phyloP scores from a whole-genome alignment of 345 rosid genomes.

The Laguncularia racemosa region DNA sequence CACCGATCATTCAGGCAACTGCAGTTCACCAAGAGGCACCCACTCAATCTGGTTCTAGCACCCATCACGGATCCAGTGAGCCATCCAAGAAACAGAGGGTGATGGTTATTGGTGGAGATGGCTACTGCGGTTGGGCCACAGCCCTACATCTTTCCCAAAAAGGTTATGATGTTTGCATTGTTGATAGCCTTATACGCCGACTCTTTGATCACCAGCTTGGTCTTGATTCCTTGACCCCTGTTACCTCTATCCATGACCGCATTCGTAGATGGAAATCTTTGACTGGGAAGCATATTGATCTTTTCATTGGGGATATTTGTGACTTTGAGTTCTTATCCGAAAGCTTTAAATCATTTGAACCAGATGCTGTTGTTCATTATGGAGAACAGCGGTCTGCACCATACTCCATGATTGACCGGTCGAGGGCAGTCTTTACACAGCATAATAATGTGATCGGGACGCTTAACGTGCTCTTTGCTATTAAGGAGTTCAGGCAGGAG shows the following conservation, averaged over 20 bases:
- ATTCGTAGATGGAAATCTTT: constrained; percentile 79
- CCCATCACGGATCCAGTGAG: constrained; percentile 22
- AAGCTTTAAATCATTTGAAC: constrained; percentile 74
- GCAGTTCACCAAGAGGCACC: constrained; percentile 45
- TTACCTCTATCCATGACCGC: constrained; percentile 75
- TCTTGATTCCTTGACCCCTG: constrained; percentile 82
- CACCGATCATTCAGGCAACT: constrained; percentile 32
- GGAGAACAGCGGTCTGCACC: constrained; percentile 98
- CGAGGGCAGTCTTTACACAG: constrained; percentile 86
- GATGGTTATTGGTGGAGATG: constrained; percentile 98
- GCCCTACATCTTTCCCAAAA: constrained; percentile 84
- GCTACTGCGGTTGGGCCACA: constrained; percentile 98
- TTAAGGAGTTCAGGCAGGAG: constrained; percentile 78
- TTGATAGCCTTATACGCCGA: constrained; percentile 79
- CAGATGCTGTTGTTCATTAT: constrained; percentile 89
- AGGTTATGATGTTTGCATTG: constrained; percentile 79
- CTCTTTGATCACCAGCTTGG: constrained; percentile 92
- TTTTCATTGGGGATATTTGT: constrained; percentile 82
- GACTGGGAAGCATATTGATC: constrained; percentile 76
- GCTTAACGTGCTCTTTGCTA: constrained; percentile 87
- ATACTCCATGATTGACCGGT: constrained; percentile 94
- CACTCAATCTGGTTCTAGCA: constrained; percentile 30
- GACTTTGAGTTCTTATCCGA: constrained; percentile 90
- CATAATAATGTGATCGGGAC: constrained; percentile 95
- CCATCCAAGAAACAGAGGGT: constrained; percentile 54